A percentile compares a stretch with the other conserved stretches of the same genome.
phyloP scores from a whole-genome alignment of 805 yeast genomes.

The Millerozyma miso region DNA sequence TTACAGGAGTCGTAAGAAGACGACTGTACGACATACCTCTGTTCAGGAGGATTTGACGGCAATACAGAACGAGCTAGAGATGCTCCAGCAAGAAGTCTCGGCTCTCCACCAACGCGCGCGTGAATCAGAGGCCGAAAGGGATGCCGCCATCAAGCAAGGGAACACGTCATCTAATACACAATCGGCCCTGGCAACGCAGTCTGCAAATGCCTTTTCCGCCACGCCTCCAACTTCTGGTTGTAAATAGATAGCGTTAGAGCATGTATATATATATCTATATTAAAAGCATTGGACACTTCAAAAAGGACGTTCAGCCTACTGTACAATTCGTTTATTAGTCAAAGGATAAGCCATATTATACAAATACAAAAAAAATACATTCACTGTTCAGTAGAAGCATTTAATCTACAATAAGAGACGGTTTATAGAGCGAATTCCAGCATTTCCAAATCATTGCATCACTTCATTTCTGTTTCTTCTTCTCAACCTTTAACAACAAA shows the following conservation, averaged over 20 bases:
- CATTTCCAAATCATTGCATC: background rate
- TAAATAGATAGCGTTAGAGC: background rate
- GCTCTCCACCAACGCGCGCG: constrained; percentile 19
- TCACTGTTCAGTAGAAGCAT: background rate
- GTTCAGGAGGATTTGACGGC: constrained; percentile 69
- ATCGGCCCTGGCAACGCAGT: background rate
- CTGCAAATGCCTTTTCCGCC: background rate
- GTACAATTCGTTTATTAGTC: background rate
- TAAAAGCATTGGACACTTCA: background rate
- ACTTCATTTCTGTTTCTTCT: constrained; percentile 34
- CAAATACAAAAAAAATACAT: background rate
- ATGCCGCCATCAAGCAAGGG: background rate
- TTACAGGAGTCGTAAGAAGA: constrained; percentile 62
- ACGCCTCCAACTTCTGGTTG: background rate
- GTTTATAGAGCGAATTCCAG: background rate
- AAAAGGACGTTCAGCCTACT: background rate
- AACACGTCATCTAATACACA: background rate
- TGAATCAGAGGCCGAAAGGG: background rate
- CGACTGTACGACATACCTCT: constrained; percentile 53
- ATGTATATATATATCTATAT: background rate
- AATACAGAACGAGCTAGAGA: constrained; percentile 66
- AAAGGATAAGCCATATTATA: background rate
- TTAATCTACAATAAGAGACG: background rate
- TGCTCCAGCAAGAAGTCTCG: constrained; percentile 46
- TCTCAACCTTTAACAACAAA: constrained; percentile 70